Evolutionary conservation across 2,329 filamentous ascomycete species (phyloP).

Genomic region (Didymella pinodella): DNA sequence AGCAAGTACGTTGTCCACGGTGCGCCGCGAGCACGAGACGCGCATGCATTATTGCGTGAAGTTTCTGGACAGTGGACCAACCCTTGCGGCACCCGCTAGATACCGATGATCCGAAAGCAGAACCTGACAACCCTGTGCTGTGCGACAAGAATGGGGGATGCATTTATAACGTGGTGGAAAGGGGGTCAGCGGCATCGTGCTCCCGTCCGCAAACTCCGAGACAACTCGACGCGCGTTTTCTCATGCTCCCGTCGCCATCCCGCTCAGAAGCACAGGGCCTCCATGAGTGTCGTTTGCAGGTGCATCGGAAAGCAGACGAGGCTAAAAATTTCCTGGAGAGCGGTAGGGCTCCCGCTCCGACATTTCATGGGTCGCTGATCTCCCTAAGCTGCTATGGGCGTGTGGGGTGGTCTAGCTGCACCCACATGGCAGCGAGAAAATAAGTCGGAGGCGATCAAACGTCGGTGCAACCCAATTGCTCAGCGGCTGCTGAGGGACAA

Average conservation of each 20-base stretch:
- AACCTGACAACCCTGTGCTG: conserved; percentile 19
- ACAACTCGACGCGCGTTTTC: conserved; percentile 11
- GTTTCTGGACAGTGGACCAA: conserved; percentile 20
- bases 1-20: conserved; percentile 4
- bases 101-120: conserved; percentile 21
- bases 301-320: conserved; percentile 15
- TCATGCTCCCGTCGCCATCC: conserved; percentile 1
- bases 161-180: conserved; percentile 16
- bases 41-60: conserved; percentile 21
- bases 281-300: conserved; percentile 4
- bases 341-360: conserved; percentile 24
- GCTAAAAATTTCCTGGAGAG: conserved; percentile 24
- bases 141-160: conserved; percentile 17
- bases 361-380: conserved; percentile 18
- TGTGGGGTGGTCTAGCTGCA: conserved; percentile 19
- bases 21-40: conserved; percentile 19
- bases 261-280: conserved; percentile 2
- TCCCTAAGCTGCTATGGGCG: conserved; percentile 18
- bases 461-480: conserved; percentile 7
- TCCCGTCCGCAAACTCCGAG: conserved; percentile 17
- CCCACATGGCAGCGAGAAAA: conserved; percentile 19
- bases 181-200: conserved; percentile 7
- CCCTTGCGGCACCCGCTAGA: conserved; percentile 21
- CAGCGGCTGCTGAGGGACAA: conserved; percentile 9
- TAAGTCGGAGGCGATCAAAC: conserved; percentile 13